A percentile compares a stretch with the other conserved stretches of the same genome.
These are phyloP conservation scores for Collybia mongolica DNA, from an alignment of 768 basidiomycete genomes.

Conservation along the genomic window DNA sequence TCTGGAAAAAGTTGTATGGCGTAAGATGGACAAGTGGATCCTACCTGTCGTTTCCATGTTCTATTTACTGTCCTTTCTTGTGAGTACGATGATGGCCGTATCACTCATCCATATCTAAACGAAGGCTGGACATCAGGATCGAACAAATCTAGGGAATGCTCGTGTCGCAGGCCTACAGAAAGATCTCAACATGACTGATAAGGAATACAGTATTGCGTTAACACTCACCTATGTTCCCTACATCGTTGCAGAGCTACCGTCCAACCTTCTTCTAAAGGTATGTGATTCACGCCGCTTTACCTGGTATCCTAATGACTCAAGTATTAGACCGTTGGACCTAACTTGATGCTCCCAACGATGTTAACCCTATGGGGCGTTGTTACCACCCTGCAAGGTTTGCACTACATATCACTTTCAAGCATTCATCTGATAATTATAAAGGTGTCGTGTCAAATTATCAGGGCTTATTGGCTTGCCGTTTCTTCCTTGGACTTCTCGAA, in stretches of 20 bases:
- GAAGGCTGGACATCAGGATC: constrained; percentile 29
- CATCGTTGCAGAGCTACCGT: constrained; percentile 57
- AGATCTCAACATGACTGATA: constrained; percentile 46
- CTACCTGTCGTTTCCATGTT: constrained; percentile 34
- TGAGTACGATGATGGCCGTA: constrained; percentile 39
- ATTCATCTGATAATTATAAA: constrained; percentile 4
- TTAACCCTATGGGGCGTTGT: constrained; percentile 67
- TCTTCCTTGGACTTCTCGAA: constrained; percentile 51
- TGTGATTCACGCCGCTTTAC: constrained; percentile 1
- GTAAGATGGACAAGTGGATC: constrained; percentile 35
- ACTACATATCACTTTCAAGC: background rate
- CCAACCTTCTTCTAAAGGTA: constrained; percentile 58
- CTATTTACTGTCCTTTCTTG: constrained; percentile 37
- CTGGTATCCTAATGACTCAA: background rate
- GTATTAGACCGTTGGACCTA: constrained; percentile 11
- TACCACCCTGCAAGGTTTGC: constrained; percentile 54
- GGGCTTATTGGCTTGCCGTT: constrained; percentile 45
- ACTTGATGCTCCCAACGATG: constrained; percentile 43
- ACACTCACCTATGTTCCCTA: constrained; percentile 54
- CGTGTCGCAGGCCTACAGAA: constrained; percentile 57
- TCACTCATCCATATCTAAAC: background rate
- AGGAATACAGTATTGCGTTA: constrained; percentile 48
- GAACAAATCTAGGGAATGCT: constrained; percentile 59
- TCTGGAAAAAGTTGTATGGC: constrained; percentile 32
- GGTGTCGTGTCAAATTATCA: constrained; percentile 49